Evolutionary conservation across 2,329 filamentous ascomycete species (phyloP).

Genomic region (Xylariaceae sp.): DNA sequence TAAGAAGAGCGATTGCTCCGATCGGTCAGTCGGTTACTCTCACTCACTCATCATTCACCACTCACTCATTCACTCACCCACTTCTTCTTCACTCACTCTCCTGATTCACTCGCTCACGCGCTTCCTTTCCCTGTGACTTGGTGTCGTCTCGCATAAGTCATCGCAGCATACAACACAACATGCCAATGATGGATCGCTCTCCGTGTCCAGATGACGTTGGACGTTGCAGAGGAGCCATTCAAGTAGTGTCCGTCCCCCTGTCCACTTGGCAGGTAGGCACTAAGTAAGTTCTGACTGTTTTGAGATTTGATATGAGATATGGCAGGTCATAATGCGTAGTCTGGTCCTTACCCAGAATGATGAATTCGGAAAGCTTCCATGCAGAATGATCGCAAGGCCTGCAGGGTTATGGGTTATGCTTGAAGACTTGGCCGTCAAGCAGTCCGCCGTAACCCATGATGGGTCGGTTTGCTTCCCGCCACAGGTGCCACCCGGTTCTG

Average conservation of each 20-base stretch:
- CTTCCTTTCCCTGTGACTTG: not conserved
- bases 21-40: not conserved
- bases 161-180: constrained; percentile 2
- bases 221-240: constrained; percentile 2
- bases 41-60: not conserved
- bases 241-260: not conserved
- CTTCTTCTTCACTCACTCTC: too few species aligned
- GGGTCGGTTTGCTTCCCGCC: constrained; percentile 3
- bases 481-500: not conserved
- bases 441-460: constrained; percentile 4
- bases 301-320: not conserved
- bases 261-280: not conserved
- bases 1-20: not conserved
- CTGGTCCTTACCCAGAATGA: constrained; percentile 1
- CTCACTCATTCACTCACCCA: not conserved
- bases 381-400: constrained; percentile 12
- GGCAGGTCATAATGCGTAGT: not conserved
- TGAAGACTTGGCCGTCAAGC: constrained; percentile 8
- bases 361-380: constrained; percentile 10
- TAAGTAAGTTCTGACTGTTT: not conserved
- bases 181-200: constrained; percentile 9
- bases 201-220: constrained; percentile 15
- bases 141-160: not conserved
- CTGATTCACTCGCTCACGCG: not conserved
- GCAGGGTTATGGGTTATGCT: constrained; percentile 12